Base-by-base conservation (phyloP, 2,329 filamentous ascomycete species). In the Alternaria panax region DNA sequence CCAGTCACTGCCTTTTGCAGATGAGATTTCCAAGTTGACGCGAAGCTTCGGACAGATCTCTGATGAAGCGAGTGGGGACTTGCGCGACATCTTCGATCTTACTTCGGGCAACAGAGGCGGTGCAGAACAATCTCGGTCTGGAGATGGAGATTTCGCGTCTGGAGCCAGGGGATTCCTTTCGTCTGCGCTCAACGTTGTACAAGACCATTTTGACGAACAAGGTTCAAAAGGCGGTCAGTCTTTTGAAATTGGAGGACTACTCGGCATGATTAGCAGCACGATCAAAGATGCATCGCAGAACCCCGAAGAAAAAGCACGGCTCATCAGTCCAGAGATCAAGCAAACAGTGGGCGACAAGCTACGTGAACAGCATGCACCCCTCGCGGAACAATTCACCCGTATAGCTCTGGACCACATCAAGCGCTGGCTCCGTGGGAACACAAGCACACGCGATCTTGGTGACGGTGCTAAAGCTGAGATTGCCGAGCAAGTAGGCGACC, bases 241-340 rank as follows among this genome's bases (percentile, higher is more conserved):
- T 4, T 57, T 73, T 8, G 63, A 74, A 25, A 67, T 74, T 25
- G 69, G 70, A 14, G 71, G 71, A 1, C 51, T 74, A 5, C 64
- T 74, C 9, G 71, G 69, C 27, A 62, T 71, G 20, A 64, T 74
- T 22, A 73, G 69, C 57, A 67, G 54, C 40, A 74, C 70, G 0
- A 59, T 74, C 41, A 74, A 74, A 43, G 68, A 74, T 28, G 69
- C 68, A 2, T 72, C 70, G 14, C 67, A 63, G 9, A 71, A 73
- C 22, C 70, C 71, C 0, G 71, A 74, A 45, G 70, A 73, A 25
- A 73, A 72, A 20, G 71, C 71, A 6, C 64, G 70, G 20, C 63
- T 74, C 20, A 74, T 74, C 25, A 74, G 71, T 41, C 71, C 71
- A 5, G 71, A 74, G 43, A 74, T 74, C 59, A 74, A 72, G 47